These are phyloP conservation scores for Vitis rupestris DNA, from an alignment of 164 flowering plant genomes.

Conservation along the genomic window DNA sequence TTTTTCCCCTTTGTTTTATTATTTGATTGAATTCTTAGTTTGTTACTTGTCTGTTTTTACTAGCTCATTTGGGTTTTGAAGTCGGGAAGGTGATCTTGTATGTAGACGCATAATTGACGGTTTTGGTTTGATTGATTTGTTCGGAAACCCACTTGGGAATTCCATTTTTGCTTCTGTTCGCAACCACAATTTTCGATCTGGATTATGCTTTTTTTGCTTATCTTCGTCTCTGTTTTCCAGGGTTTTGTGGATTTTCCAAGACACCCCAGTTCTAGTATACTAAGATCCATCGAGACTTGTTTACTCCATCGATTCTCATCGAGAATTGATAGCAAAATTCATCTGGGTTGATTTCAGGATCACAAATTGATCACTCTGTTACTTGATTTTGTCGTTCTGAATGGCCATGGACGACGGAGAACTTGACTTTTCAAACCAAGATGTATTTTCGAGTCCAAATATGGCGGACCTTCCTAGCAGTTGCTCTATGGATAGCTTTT, in stretches of 20 bases:
- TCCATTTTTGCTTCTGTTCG: not conserved
- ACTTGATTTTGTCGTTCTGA: not conserved
- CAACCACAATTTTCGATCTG: constrained; percentile 1
- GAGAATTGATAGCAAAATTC: constrained; percentile 1
- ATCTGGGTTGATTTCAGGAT: constrained; percentile 18
- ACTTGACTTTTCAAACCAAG: constrained; percentile 72
- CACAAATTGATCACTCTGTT: not conserved
- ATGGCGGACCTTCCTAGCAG: constrained; percentile 46
- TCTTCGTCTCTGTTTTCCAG: not conserved
- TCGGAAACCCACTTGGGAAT: not conserved
- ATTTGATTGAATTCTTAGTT: not conserved
- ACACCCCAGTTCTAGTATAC: not conserved
- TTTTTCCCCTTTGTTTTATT: not conserved
- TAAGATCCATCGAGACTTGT: not conserved
- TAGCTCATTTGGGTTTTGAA: not conserved
- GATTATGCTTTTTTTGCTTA: not conserved
- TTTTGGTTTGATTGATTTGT: not conserved
- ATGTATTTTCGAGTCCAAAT: constrained; percentile 42
- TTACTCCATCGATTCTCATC: not conserved
- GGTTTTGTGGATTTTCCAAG: not conserved
- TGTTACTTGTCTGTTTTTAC: too few species aligned
- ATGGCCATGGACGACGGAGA: constrained; percentile 79
- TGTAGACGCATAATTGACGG: not conserved
- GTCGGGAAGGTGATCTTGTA: not conserved
- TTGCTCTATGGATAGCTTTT: constrained; percentile 68